Percentiles rank a stretch among this genome's conserved stretches.
phyloP scores from a whole-genome alignment of 257 asterid species.

The Penstemon newberryi region DNA sequence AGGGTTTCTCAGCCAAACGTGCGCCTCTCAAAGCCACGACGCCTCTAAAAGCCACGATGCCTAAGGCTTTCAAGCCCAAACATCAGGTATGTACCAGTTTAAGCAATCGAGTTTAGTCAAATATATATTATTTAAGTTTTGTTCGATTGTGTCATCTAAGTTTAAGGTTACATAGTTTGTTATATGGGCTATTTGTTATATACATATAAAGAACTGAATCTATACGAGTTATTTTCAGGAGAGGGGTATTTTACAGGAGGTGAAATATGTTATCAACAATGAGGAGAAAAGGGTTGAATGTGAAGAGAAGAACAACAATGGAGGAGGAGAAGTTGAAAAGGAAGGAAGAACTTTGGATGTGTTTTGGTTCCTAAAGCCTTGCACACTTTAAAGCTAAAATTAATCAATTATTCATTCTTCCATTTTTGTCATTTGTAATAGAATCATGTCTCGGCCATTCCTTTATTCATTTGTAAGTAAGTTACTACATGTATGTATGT shows the following conservation, averaged over 20 bases:
- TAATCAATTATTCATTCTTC: no score
- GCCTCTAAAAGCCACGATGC: neutral
- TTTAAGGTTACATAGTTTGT: no score
- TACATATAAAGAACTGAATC: no score
- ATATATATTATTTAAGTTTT: neutral
- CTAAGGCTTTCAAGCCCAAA: conserved; percentile 48
- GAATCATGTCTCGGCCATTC: no score
- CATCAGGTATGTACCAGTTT: conserved; percentile 45
- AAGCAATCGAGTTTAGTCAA: no score
- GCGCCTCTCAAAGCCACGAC: conserved; percentile 39
- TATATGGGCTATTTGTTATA: no score
- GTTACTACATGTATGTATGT: no score
- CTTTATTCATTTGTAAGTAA: no score
- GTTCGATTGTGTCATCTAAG: conserved; percentile 17
- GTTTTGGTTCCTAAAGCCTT: conserved; percentile 97
- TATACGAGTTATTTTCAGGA: conserved; percentile 36
- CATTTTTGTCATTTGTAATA: no score
- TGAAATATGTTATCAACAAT: conserved; percentile 38
- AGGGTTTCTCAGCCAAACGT: conserved; percentile 68
- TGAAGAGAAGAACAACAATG: neutral
- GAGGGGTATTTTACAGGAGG: conserved; percentile 65
- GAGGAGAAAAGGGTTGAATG: conserved; percentile 21
- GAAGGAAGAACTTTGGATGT: conserved; percentile 74
- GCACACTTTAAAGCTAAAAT: conserved; percentile 63
- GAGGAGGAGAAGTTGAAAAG: conserved; percentile 46